phyloP scores from a whole-genome alignment of 2,329 filamentous ascomycete genomes.

The Septoria linicola region DNA sequence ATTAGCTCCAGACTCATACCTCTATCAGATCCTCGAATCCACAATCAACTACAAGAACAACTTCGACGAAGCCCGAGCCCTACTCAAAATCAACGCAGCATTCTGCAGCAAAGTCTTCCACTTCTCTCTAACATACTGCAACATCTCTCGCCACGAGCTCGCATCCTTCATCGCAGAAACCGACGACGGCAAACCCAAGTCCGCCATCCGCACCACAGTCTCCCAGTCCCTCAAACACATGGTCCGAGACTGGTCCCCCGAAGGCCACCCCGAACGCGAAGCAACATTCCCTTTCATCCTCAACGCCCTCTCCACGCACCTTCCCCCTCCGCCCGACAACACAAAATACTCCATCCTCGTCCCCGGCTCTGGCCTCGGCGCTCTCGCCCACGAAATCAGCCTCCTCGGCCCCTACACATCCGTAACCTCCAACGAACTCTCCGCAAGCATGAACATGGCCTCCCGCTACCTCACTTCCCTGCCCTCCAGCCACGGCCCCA shows the following conservation, averaged over 20 bases:
- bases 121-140: slow-evolving; percentile 46
- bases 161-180: slow-evolving; percentile 19
- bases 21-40: slow-evolving; percentile 19
- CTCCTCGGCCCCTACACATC: slow-evolving; percentile 63
- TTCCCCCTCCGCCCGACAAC: slow-evolving; percentile 13
- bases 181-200: slow-evolving; percentile 58
- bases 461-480: slow-evolving; percentile 70
- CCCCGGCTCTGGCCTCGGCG: slow-evolving; percentile 80
- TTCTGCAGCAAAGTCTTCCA: slow-evolving; percentile 72
- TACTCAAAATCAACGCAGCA: slow-evolving; percentile 79
- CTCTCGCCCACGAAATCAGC: slow-evolving; percentile 76
- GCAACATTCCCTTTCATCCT: slow-evolving; percentile 65
- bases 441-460: slow-evolving; percentile 84
- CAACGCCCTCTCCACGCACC: slow-evolving; percentile 41
- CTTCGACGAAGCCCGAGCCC: slow-evolving; percentile 45
- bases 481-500: slow-evolving; percentile 56
- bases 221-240: slow-evolving; percentile 86
- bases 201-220: slow-evolving; percentile 11
- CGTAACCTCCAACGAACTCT: slow-evolving; percentile 84
- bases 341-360: slow-evolving; percentile 64
- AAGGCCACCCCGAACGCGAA: slow-evolving; percentile 71
- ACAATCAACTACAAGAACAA: slow-evolving; percentile 21
- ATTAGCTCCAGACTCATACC: background rate
- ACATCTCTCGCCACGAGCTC: slow-evolving; percentile 20
- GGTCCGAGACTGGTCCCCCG: slow-evolving; percentile 85